A percentile compares a stretch with the other conserved stretches of the same genome.
Evolutionary conservation across 2,329 filamentous ascomycete genomes (phyloP).

Genomic region (Magnaporthiopsis rhizophila): DNA sequence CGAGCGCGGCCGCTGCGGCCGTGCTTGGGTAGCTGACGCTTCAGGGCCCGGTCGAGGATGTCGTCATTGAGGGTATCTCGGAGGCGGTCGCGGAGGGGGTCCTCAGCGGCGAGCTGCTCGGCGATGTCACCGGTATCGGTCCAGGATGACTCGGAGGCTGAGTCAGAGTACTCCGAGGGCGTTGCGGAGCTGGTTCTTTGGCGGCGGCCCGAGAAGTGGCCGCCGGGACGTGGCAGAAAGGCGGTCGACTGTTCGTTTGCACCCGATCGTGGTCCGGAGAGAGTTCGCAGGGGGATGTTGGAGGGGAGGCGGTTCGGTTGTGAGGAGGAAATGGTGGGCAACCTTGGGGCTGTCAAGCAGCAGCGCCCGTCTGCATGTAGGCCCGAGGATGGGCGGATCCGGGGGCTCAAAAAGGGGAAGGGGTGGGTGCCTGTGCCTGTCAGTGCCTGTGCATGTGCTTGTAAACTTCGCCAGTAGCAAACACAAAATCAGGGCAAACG

Average conservation of each 20-base stretch:
- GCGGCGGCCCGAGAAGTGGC: conserved; percentile 28
- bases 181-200: conserved; percentile 37
- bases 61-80: conserved; percentile 53
- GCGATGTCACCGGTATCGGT: conserved; percentile 92
- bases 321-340: conserved; percentile 79
- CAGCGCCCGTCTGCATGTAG: conserved; percentile 55
- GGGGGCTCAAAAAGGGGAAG: not conserved
- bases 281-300: conserved; percentile 79
- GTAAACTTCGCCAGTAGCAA: not conserved
- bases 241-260: conserved; percentile 33
- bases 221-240: conserved; percentile 35
- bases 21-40: conserved; percentile 34
- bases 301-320: conserved; percentile 61
- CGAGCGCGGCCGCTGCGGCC: conserved; percentile 13
- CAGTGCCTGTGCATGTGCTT: no score
- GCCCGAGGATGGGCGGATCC: not conserved
- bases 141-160: conserved; percentile 56
- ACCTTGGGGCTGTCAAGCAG: conserved; percentile 65
- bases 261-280: conserved; percentile 37
- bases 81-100: conserved; percentile 68
- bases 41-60: conserved; percentile 42
- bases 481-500: no score
- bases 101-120: conserved; percentile 78
- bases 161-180: conserved; percentile 28
- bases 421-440: not conserved